Evolutionary conservation across 2,329 filamentous ascomycete genomes (phyloP).

Genomic region (Pseudocercospora cruenta): DNA sequence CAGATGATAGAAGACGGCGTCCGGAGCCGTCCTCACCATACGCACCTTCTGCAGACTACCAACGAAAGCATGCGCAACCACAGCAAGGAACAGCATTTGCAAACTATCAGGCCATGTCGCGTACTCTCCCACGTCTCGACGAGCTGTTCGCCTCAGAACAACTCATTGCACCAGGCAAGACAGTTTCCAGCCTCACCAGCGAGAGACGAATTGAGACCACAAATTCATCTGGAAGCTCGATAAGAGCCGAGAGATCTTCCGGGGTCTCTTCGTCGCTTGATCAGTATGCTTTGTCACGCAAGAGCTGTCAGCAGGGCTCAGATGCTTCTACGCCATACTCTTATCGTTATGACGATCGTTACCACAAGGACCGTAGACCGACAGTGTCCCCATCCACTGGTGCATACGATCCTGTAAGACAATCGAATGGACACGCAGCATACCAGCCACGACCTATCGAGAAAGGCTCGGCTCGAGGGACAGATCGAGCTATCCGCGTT

Average conservation of each 20-base stretch:
- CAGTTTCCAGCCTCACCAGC: not conserved
- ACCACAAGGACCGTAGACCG: not conserved
- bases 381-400: not conserved
- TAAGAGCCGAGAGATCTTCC: not conserved
- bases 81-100: constrained; percentile 1
- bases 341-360: not conserved
- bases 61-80: constrained; percentile 4
- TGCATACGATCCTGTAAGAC: not conserved
- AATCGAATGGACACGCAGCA: not conserved
- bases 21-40: constrained; percentile 4
- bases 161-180: constrained; percentile 14
- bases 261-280: constrained; percentile 3
- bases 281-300: constrained; percentile 3
- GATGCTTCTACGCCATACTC: not conserved
- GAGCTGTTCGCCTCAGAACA: constrained; percentile 21
- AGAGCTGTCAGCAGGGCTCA: not conserved
- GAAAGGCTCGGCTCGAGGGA: not conserved
- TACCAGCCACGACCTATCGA: not conserved
- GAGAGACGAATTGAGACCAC: not conserved
- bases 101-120: constrained; percentile 7
- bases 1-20: constrained; percentile 4
- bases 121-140: constrained; percentile 16
- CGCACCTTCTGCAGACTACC: not conserved
- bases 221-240: not conserved
- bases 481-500: constrained; percentile 1